Percentiles rank a stretch among this genome's conserved stretches.
phyloP scores from a whole-genome alignment of 805 yeast genomes.

The Candida verbasci region DNA sequence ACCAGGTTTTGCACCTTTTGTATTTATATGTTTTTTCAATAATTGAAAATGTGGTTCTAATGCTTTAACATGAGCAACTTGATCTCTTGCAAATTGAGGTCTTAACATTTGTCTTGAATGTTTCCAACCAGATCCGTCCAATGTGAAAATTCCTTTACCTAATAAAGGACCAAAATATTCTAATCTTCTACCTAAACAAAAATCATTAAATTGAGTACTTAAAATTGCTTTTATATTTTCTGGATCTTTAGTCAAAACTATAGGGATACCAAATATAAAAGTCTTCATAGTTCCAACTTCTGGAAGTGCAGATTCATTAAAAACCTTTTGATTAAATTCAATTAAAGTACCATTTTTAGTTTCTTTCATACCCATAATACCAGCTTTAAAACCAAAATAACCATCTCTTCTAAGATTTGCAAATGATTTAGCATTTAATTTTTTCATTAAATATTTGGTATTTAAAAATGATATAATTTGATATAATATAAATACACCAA shows the following conservation, averaged over 20 bases:
- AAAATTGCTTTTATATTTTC: slow-evolving; percentile 33
- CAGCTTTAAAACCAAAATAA: slow-evolving; percentile 17
- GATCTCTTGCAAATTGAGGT: slow-evolving; percentile 37
- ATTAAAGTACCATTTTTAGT: slow-evolving; percentile 10
- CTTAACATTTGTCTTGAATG: slow-evolving; percentile 32
- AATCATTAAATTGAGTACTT: slow-evolving; percentile 33
- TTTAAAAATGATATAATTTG: not conserved
- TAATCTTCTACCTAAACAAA: slow-evolving; percentile 28
- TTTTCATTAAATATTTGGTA: slow-evolving; percentile 6
- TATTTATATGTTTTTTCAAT: slow-evolving; percentile 19
- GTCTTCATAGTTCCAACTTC: slow-evolving; percentile 4
- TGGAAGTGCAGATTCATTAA: slow-evolving; percentile 6
- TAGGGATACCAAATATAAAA: slow-evolving; percentile 9
- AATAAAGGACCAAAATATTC: slow-evolving; percentile 26
- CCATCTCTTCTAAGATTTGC: slow-evolving; percentile 10
- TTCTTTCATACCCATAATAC: slow-evolving; percentile 7
- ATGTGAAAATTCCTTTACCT: slow-evolving; percentile 37
- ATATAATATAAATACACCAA: slow-evolving; percentile 3
- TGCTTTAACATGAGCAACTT: slow-evolving; percentile 27
- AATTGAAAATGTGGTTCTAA: slow-evolving; percentile 28
- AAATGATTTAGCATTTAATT: slow-evolving; percentile 14
- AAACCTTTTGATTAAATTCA: slow-evolving; percentile 14
- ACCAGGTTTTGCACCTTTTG: slow-evolving; percentile 14
- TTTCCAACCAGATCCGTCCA: slow-evolving; percentile 36
- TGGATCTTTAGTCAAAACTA: slow-evolving; percentile 28